Base-by-base conservation (phyloP, 768 basidiomycete genomes). In the Trametes cubensis region DNA sequence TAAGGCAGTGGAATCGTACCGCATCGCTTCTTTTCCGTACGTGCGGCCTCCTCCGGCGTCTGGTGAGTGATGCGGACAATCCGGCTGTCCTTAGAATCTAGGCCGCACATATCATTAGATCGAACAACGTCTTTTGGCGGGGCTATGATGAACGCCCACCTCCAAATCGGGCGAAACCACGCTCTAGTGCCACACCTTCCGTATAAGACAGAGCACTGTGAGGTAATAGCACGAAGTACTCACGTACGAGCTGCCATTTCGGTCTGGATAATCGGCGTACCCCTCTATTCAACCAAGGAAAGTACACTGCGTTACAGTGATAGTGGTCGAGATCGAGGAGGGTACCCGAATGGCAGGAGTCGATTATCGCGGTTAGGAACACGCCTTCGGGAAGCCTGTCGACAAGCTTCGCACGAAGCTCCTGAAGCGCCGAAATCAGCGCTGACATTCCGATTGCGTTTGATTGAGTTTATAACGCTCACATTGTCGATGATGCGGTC, bases 261-360 rank as follows among this genome's bases (percentile, higher is more conserved):
- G 62, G 60, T 17, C 45, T 49, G 4, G 64, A 60, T 25, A 21
- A 11, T 4, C 54, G 59, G 15, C 67, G 66, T 30, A 40, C 26
- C 39, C 69, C 66, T 26, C 54, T 30, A n/a, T 25, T 61, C 57
- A 66, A 46, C 67, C 67, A 68, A 4, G 67, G 70, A 5, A 68
- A 64, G 55, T 62, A 70, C 4, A 69, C 55, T 0, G 28, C 46
- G 45, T 72, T 69, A 52, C 71, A 72, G 15, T 65, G 49, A 45
- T 69, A 55, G 47, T 72, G 71, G 0, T 64, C 67, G 20, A 72
- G 62, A 34, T 71, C 65, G 11, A 72, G 65, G 10, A 72, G 10
- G 0, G 71, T 72, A 23, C 69, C 70, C 4, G 69, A 70, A 20
- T 71, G 69, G 26, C 70, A 70, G 2, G 67, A 62, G 50, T 72